phyloP scores from a whole-genome alignment of 768 basidiomycete species.

The Collybia sordida region DNA sequence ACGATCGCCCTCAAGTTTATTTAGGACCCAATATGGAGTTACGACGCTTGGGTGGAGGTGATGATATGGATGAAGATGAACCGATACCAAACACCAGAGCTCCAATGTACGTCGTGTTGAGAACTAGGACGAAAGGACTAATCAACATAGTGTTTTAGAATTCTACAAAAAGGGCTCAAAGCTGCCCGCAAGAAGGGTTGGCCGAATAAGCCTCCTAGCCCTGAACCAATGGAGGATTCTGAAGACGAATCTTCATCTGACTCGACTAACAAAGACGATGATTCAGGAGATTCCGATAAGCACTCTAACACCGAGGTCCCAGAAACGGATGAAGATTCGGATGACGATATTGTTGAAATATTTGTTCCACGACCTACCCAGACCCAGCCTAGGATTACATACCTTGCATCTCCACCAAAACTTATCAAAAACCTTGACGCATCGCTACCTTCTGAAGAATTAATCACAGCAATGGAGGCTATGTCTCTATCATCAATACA shows the following conservation, averaged over 20 bases:
- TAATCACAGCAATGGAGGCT: slow-evolving; percentile 34
- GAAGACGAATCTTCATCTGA: background rate
- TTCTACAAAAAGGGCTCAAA: slow-evolving; percentile 12
- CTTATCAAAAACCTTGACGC: slow-evolving; percentile 3
- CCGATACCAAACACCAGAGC: background rate
- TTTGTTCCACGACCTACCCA: slow-evolving; percentile 9
- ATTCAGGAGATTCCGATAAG: slow-evolving; percentile 7
- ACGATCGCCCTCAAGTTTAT: background rate
- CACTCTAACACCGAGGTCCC: background rate
- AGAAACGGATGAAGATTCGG: slow-evolving; percentile 3
- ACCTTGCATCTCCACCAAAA: slow-evolving; percentile 14
- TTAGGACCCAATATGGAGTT: background rate
- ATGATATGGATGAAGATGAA: slow-evolving; percentile 4
- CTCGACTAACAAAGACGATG: slow-evolving; percentile 5
- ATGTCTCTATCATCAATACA: slow-evolving; percentile 29
- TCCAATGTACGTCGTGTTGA: background rate
- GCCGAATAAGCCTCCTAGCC: slow-evolving; percentile 7
- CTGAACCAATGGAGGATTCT: slow-evolving; percentile 9
- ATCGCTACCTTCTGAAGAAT: slow-evolving; percentile 25
- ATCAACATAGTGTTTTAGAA: background rate
- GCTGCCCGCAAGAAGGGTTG: slow-evolving; percentile 21
- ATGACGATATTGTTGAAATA: slow-evolving; percentile 10
- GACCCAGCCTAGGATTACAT: slow-evolving; percentile 15
- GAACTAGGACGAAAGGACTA: background rate
- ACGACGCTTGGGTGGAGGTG: slow-evolving; percentile 7